These are phyloP conservation scores for Tausonia pullulans DNA, from an alignment of 1,284 basidiomycete species.

Conservation along the genomic window DNA sequence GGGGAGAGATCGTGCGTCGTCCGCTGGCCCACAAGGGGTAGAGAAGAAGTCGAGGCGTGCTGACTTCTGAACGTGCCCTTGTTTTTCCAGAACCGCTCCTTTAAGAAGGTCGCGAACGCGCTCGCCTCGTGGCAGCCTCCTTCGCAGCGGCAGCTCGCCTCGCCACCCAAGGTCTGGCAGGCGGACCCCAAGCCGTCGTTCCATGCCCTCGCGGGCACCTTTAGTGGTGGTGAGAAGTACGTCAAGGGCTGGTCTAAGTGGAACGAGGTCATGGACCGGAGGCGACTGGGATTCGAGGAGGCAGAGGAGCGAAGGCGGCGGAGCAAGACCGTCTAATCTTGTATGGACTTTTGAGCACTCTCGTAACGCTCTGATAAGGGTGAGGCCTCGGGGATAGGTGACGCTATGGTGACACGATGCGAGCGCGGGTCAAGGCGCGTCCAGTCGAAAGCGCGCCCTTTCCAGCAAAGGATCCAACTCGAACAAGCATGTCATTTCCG, in stretches of 20 bases:
- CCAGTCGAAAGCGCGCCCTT: too few relatives aligned
- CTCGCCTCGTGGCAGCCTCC: conserved; percentile 19
- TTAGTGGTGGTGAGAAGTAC: conserved; percentile 27
- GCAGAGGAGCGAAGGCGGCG: too few relatives aligned
- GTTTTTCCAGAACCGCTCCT: conserved; percentile 8
- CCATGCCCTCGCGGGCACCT: conserved; percentile 19
- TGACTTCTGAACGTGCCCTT: conserved; percentile 15
- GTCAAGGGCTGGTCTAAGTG: conserved; percentile 25
- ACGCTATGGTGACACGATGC: too few relatives aligned
- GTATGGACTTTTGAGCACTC: too few relatives aligned
- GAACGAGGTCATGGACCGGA: background rate
- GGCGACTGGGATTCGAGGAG: too few relatives aligned
- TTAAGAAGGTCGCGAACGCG: conserved; percentile 24
- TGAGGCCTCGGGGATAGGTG: too few relatives aligned
- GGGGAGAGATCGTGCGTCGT: conserved; percentile 11
- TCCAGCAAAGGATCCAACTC: too few relatives aligned
- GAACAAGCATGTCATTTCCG: too few relatives aligned
- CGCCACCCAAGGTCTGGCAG: background rate
- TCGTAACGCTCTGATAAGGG: too few relatives aligned
- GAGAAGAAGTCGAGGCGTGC: conserved; percentile 8
- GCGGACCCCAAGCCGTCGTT: conserved; percentile 3
- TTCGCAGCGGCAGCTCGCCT: conserved; percentile 10
- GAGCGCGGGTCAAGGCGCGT: too few relatives aligned
- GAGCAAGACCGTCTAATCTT: too few relatives aligned
- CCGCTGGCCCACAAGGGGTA: too few relatives aligned